Conservation (phyloP, 129 eudicot genomes). For the Centella asiatica region DNA sequence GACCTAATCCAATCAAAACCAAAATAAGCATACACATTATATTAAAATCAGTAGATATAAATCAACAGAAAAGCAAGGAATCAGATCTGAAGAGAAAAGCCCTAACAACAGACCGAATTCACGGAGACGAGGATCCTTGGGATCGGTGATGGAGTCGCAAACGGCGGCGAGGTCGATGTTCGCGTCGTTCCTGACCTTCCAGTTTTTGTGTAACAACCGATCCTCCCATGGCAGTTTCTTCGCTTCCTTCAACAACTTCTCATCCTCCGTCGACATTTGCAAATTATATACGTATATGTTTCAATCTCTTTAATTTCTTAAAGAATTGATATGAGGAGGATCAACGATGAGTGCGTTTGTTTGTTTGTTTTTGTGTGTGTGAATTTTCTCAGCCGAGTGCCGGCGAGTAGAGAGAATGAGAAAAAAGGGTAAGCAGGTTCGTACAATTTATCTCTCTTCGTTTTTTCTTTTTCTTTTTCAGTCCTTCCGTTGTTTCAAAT, state of each 20-base stretch:
- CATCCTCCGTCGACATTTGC: constrained; percentile 83
- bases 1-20: constrained; percentile 39
- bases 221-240: constrained; percentile 96
- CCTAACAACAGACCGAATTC: constrained; percentile 66
- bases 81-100: constrained; percentile 25
- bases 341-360: neutral
- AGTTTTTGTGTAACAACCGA: constrained; percentile 83
- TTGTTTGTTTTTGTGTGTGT: neutral
- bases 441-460: too few species aligned
- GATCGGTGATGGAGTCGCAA: constrained; percentile 76
- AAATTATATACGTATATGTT: neutral
- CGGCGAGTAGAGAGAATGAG: too few species aligned
- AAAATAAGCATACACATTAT: constrained; percentile 18
- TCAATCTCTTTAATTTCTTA: too few species aligned
- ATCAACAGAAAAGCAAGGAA: constrained; percentile 19
- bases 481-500: too few species aligned
- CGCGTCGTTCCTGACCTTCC: constrained; percentile 97
- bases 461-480: too few species aligned
- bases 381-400: too few species aligned
- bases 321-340: too few species aligned
- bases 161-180: constrained; percentile 83
- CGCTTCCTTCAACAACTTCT: constrained; percentile 95
- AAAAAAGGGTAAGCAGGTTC: too few species aligned
- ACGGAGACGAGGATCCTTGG: constrained; percentile 87
- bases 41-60: neutral